Evolutionary conservation across 768 basidiomycete species (phyloP), one percentile per base, ranked within the genome.

Genomic region (Pleurotus djamor): DNA sequence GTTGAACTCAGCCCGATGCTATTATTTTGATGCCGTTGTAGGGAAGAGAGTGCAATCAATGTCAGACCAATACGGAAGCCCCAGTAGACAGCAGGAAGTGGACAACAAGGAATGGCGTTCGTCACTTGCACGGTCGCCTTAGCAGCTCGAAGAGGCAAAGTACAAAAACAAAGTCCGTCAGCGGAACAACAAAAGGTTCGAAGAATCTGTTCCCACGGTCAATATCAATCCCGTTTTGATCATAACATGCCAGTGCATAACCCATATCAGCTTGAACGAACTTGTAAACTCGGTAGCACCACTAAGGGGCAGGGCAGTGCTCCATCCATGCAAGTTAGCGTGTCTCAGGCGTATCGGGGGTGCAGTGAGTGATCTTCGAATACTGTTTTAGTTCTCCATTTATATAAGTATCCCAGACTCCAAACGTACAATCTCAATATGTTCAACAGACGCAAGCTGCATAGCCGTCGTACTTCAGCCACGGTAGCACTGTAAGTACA

Each of bases 111-210:
- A 13, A 54, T 37, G 52, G 52, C 52, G 52, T 44, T 34, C 12
- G 41, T 56, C 54, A 32, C 38, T 34, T 44, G 41, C 33, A 32
- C 44, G 54, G 54, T 56, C 54, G 54, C 54, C 54, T 44, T 56
- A 56, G 54, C 54, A 56, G 52, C 52, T 41, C 10, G 38, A n/a
- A 41, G 38, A n/a, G n/a, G n/a, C 9, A 41, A 41, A 41, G 10
- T 10, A 41, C 38, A 41, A 41, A 41, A 41, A 41, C 38, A 41
- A 41, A n/a, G 38, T 41, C 38, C 10, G 38, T 16, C 12, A 47
- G 9, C 41, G n/a, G 41, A 10, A 43, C 41, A 43, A 43, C 9
- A 43, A n/a, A 43, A 43, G 41, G 21, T 28, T 28, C 21, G 21
- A 28, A 28, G 21, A 28, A 28, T 28, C 21, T 41, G 38, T n/a